Percentiles rank a stretch among this genome's conserved stretches.
Evolutionary conservation across 345 rosid genomes (phyloP).

Genomic region (Nephelium lappaceum): DNA sequence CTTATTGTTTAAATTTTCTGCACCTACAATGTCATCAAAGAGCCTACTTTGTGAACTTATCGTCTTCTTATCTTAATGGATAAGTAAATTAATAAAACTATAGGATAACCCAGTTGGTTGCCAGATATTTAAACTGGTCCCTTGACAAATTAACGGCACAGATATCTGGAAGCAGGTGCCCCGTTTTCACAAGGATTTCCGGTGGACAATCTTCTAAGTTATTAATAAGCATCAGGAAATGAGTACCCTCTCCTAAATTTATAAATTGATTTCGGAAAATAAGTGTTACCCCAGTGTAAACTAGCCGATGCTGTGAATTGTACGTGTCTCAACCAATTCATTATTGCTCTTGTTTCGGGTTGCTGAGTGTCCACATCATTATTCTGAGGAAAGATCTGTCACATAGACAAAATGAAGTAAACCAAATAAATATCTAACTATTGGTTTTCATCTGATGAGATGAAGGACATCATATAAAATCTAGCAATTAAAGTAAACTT

Average conservation of each 20-base stretch:
- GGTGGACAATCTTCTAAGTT: neutral
- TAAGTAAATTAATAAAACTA: neutral
- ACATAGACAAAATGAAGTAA: constrained; percentile 16
- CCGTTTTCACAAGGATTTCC: neutral
- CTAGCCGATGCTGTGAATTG: constrained; percentile 87
- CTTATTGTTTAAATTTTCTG: neutral
- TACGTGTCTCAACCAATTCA: constrained; percentile 77
- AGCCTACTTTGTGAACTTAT: too few relatives aligned
- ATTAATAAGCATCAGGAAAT: neutral
- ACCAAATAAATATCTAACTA: neutral
- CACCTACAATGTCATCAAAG: neutral
- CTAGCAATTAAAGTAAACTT: constrained; percentile 15
- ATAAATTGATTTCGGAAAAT: constrained; percentile 12
- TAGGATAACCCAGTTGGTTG: neutral
- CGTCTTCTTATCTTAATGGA: too few relatives aligned
- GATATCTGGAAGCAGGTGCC: neutral
- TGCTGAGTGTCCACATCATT: constrained; percentile 62
- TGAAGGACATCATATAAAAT: constrained; percentile 10
- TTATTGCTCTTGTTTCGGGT: constrained; percentile 89
- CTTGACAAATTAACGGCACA: neutral
- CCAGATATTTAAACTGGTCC: neutral
- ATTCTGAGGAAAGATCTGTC: constrained; percentile 77
- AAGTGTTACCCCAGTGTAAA: constrained; percentile 84
- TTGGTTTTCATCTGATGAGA: neutral
- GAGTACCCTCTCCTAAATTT: neutral